Conservation (phyloP, 1,284 basidiomycete genomes). For the Austroboletus niveus region DNA sequence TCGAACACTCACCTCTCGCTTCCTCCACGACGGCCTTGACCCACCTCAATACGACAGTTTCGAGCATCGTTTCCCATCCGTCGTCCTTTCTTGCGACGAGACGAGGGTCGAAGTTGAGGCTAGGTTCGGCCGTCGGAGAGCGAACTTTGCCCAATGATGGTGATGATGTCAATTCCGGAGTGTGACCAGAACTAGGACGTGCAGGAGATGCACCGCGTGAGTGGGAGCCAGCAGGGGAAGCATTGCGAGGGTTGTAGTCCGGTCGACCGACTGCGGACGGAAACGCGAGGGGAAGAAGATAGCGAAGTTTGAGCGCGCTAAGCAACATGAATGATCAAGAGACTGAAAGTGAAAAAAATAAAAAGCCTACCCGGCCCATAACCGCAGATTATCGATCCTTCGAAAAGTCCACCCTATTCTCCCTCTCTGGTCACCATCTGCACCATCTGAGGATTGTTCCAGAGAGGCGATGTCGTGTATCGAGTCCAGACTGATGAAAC, state of each 20-base stretch:
- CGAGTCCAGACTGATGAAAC: constrained; percentile 73
- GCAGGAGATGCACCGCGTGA: constrained; percentile 27
- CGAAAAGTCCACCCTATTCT: constrained; percentile 77
- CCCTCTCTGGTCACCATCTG: constrained; percentile 34
- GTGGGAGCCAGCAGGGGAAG: constrained; percentile 19
- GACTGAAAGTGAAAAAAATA: background rate
- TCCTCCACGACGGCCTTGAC: constrained; percentile 68
- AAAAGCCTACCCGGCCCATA: constrained; percentile 70
- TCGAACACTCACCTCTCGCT: constrained; percentile 43
- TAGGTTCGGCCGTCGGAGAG: constrained; percentile 27
- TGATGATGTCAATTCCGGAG: constrained; percentile 7
- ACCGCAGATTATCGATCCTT: constrained; percentile 75
- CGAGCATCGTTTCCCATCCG: constrained; percentile 82
- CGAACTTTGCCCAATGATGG: constrained; percentile 18
- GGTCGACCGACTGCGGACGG: constrained; percentile 40
- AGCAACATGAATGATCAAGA: constrained; percentile 9
- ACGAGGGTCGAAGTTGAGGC: constrained; percentile 65
- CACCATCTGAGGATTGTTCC: constrained; percentile 43
- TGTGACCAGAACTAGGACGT: constrained; percentile 15
- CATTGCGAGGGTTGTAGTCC: constrained; percentile 27
- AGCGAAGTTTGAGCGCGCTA: constrained; percentile 80
- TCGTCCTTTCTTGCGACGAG: constrained; percentile 68
- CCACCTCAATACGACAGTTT: constrained; percentile 63
- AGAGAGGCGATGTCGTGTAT: constrained; percentile 77
- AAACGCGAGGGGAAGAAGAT: constrained; percentile 64